A percentile compares a stretch with the other conserved stretches of the same genome.
phyloP scores from a whole-genome alignment of 805 yeast species.

The Dipodascus geniculatus region DNA sequence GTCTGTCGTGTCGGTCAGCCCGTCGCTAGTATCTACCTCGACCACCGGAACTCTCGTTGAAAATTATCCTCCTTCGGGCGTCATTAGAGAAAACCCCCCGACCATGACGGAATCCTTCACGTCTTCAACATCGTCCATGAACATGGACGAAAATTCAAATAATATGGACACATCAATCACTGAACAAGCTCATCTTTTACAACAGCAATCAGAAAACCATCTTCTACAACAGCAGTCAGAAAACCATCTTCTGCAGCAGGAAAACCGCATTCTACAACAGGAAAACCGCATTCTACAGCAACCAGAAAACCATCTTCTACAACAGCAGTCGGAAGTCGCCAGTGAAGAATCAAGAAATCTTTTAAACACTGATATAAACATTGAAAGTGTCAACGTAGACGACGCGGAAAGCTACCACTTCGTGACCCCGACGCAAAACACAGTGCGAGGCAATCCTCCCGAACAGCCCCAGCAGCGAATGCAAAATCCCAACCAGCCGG shows the following conservation, averaged over 20 bases:
- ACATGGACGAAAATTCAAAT: not conserved
- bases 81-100: not conserved
- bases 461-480: not conserved
- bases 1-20: not conserved
- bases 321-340: slow-evolving; percentile 4
- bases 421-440: not conserved
- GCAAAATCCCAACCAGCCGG: not conserved
- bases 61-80: not conserved
- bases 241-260: not conserved
- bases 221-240: slow-evolving; percentile 6
- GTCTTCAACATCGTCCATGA: not conserved
- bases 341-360: not conserved
- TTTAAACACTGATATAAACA: not conserved
- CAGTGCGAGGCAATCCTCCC: not conserved
- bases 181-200: not conserved
- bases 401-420: not conserved
- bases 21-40: not conserved
- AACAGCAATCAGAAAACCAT: slow-evolving; percentile 1
- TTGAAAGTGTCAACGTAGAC: not conserved
- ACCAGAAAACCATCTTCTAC: slow-evolving; percentile 4
- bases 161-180: not conserved
- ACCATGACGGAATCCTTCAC: not conserved
- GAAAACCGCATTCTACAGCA: slow-evolving; percentile 4
- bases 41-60: not conserved
- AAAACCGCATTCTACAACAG: not conserved